Evolutionary conservation across 2,329 filamentous ascomycete species (phyloP).

Genomic region (Cordyceps tenuipes): DNA sequence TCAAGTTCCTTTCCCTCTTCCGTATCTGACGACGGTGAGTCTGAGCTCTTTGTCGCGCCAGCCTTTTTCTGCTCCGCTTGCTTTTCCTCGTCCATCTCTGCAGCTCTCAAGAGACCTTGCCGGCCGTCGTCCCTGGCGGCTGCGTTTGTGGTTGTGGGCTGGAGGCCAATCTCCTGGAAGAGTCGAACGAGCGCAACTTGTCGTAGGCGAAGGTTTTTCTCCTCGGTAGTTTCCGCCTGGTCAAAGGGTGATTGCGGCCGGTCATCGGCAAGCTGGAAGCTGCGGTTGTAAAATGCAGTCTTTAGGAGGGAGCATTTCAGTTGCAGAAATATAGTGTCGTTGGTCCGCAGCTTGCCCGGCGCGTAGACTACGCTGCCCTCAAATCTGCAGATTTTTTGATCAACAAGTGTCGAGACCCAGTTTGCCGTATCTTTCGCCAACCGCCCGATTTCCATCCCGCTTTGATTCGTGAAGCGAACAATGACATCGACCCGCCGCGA

Average conservation of each 20-base stretch:
- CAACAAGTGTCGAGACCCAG: slow-evolving; percentile 88
- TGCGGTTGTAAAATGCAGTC: slow-evolving; percentile 59
- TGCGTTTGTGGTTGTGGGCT: slow-evolving; percentile 66
- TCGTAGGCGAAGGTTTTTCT: slow-evolving; percentile 71
- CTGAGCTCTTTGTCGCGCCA: slow-evolving; percentile 22
- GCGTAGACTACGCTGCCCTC: slow-evolving; percentile 84
- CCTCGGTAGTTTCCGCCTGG: slow-evolving; percentile 75
- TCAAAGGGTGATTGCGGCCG: slow-evolving; percentile 69
- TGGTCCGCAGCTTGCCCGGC: slow-evolving; percentile 74
- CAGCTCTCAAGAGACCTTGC: slow-evolving; percentile 78
- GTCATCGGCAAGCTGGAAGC: slow-evolving; percentile 58
- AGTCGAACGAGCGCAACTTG: slow-evolving; percentile 84
- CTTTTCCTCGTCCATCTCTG: slow-evolving; percentile 76
- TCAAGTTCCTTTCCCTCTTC: slow-evolving; percentile 90
- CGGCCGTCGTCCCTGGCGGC: slow-evolving; percentile 73
- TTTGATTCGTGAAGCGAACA: slow-evolving; percentile 77
- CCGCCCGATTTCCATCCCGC: slow-evolving; percentile 76
- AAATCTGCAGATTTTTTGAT: slow-evolving; percentile 81
- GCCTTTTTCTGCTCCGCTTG: slow-evolving; percentile 43
- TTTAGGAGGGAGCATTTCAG: slow-evolving; percentile 67
- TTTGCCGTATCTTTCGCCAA: slow-evolving; percentile 77
- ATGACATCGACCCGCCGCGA: slow-evolving; percentile 73
- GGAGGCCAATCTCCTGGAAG: slow-evolving; percentile 79
- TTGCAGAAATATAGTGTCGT: slow-evolving; percentile 92
- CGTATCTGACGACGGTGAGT: slow-evolving; percentile 48